Evolutionary conservation across 768 basidiomycete species (phyloP).

Genomic region (Tylopilus balloui): DNA sequence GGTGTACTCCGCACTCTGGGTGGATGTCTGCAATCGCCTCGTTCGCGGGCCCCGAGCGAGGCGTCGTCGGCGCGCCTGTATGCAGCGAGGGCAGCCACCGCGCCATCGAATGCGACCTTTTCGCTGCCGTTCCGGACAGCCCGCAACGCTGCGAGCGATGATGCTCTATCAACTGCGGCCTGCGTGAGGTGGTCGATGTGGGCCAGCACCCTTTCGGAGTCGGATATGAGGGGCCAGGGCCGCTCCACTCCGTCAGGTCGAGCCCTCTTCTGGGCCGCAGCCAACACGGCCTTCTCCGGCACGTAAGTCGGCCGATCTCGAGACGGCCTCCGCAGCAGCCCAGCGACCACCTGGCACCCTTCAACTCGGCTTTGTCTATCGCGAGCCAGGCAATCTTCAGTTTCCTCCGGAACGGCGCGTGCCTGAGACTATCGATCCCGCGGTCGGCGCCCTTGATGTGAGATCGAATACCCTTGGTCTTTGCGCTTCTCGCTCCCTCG

Average conservation of each 20-base stretch:
- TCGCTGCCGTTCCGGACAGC: background rate
- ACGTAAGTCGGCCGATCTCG: background rate
- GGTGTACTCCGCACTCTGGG: background rate
- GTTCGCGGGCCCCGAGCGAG: background rate
- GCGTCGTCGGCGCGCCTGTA: constrained; percentile 1
- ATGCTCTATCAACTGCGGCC: background rate
- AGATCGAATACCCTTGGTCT: background rate
- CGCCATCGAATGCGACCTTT: background rate
- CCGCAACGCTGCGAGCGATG: background rate
- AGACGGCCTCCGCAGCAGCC: background rate
- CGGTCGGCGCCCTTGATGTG: background rate
- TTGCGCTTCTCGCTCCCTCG: background rate
- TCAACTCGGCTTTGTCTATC: background rate
- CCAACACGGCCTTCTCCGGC: background rate
- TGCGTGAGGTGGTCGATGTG: background rate
- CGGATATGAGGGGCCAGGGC: background rate
- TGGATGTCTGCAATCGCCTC: background rate
- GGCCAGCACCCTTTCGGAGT: background rate
- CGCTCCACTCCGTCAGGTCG: background rate
- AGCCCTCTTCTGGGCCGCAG: background rate
- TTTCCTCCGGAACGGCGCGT: background rate
- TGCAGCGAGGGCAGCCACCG: background rate
- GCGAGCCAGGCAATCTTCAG: background rate
- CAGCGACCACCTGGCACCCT: background rate
- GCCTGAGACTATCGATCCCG: background rate